These are phyloP conservation scores for Stagonosporopsis rhizophila DNA, from an alignment of 2,329 filamentous ascomycete species.

Conservation along the genomic window DNA sequence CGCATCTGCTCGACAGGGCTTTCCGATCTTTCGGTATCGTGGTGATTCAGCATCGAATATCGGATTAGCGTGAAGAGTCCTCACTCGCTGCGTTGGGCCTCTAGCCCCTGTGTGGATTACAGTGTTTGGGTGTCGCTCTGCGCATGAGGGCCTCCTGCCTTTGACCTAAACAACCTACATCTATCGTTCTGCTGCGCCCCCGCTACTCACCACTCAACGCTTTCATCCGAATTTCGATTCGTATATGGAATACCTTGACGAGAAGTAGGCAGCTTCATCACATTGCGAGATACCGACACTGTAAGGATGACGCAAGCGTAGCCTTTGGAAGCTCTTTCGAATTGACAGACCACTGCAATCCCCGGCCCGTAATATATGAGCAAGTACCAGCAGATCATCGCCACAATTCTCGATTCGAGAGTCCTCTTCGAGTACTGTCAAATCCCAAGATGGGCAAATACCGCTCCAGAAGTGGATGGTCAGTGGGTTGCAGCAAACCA, in stretches of 20 bases:
- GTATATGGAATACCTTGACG: not conserved
- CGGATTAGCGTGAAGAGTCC: not conserved
- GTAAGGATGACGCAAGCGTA: slow-evolving; percentile 12
- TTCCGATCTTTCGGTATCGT: not conserved
- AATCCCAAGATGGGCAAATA: slow-evolving; percentile 36
- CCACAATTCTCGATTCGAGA: slow-evolving; percentile 19
- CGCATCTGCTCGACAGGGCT: not conserved
- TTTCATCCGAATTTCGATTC: not conserved
- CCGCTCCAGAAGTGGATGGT: slow-evolving; percentile 44
- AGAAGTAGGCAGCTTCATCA: not conserved
- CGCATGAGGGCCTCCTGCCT: not conserved
- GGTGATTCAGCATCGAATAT: not conserved
- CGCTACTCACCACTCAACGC: not conserved
- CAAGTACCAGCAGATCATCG: not conserved
- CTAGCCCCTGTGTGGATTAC: not conserved
- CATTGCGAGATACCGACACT: not conserved
- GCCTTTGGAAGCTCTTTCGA: slow-evolving; percentile 2
- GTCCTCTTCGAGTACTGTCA: slow-evolving; percentile 1
- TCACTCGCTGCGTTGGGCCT: not conserved
- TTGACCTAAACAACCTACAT: not conserved
- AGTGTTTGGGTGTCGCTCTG: not conserved
- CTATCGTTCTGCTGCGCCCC: not conserved
- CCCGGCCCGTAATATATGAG: not conserved
- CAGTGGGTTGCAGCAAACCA: slow-evolving; percentile 14
- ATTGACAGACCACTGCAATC: slow-evolving; percentile 3